Base-by-base conservation (phyloP, 2,329 filamentous ascomycete species). In the Juglanconis oblonga region DNA sequence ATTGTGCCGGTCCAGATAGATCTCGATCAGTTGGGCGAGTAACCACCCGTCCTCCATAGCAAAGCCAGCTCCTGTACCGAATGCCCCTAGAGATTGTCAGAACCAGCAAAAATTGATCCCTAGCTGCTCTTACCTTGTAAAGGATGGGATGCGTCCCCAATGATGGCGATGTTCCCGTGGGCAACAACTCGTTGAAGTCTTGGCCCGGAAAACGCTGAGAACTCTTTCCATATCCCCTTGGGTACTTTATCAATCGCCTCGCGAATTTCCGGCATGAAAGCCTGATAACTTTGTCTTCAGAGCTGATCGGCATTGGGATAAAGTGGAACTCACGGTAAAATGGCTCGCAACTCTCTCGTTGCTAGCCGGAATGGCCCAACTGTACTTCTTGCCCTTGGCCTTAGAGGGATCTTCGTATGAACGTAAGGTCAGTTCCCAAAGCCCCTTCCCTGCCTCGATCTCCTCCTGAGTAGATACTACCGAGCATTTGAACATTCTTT, bases 21-120 rank as follows among this genome's bases (percentile, higher is more conserved):
- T 11, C 13, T 59, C 52, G 5, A 59, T 38, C 2, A 59, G 31
- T 11, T 59, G 58, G 17, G 58, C 58, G 3, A 59, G 38, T 5
- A 55, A 32, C 58, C 58, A 59, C 8, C 38, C 52, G 7, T 59
- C 58, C 32, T 59, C 58, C 58, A 59, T 56, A 5, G 58, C 58
- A 6, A 59, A 59, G 3, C 58, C 58, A 5, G 58, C 57, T 14
- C 57, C 57, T 24, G 57, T 55, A 1, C 57, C 57, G 13, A 59
- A 59, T 5, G 57, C 57, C 8, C 57, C 57, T 59, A 10, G 3
- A 7, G 3, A 6, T 5, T 33, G 11, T 32, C 13, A 40, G 36
- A 40, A 9, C 8, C 8, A 4, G 13, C 53, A 36, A 36, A 40
- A 1, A 17, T 8, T 2, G 7, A 8, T 1, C 17, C 3, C 32